Evolutionary conservation across 495 filamentous ascomycete species (phyloP), one percentile per base, ranked within the genome.

Genomic region (Penicillium dipodomyicola): DNA sequence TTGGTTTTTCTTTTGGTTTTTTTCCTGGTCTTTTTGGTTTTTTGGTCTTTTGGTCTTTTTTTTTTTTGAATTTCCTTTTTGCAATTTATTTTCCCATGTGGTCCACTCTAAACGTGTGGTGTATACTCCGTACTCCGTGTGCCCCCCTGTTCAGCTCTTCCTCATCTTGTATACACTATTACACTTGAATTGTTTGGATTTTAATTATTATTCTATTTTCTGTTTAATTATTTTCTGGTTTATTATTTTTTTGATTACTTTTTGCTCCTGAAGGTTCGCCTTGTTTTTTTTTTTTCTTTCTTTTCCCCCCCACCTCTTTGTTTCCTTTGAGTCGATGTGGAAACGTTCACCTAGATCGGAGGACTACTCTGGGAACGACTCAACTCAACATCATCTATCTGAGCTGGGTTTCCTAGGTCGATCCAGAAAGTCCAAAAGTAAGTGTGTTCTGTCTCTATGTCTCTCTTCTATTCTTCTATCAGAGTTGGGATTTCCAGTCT

Each of bases 311-410:
- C 63, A 43, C 53, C 60, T 53, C 59, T 51, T 56, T 48, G 50
- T 54, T 56, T 58, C 56, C 54, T 54, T 51, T 63, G 65, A 60
- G 57, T 59, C 69, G 67, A 79, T 79, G 74, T 77, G 76, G 74
- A 77, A 76, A 62, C 67, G 69, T 50, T 73, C 76, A 43, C 67
- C 73, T 69, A 74, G 71, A 74, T 73, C 71, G 61, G 73, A 79
- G 62, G 67, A 71, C 62, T 67, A 66, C 60, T 66, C 74, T 70
- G 71, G 70, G 63, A 73, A 53, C 55, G 61, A 70, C 64, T 65
- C 67, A 56, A 71, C 63, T 61, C 64, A 63, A 43, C 58, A 60
- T 57, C 56, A 61, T 61, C 61, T 64, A 41, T 64, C 68, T 63
- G 71, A 73, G 57, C 64, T 72, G 58, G 68, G 67, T 45, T 70